These are phyloP conservation scores for Wallacemonas sp. DNA, from an alignment of 208 protist genomes.

Conservation along the genomic window DNA sequence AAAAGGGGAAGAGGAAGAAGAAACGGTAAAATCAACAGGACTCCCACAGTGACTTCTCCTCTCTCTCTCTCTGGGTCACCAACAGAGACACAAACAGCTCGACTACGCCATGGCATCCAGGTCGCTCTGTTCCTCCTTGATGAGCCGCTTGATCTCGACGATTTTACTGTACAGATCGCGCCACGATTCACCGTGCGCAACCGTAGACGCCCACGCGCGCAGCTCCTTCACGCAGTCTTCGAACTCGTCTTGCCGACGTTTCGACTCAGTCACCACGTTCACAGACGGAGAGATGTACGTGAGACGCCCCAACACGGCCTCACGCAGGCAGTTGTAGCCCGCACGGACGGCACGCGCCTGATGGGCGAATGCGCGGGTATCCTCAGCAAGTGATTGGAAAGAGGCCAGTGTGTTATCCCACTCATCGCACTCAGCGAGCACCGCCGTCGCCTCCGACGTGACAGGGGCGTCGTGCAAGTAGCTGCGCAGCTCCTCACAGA, in stretches of 20 bases:
- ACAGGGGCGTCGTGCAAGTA: conserved; percentile 6
- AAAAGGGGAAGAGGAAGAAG: conserved; percentile 6
- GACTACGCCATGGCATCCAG: conserved; percentile 6
- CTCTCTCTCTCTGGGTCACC: background rate
- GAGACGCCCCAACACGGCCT: conserved; percentile 67
- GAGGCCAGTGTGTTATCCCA: conserved; percentile 7
- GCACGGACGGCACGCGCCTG: conserved; percentile 50
- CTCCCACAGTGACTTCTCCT: background rate
- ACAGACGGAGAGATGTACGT: conserved; percentile 65
- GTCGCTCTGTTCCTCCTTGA: conserved; percentile 56
- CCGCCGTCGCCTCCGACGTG: conserved; percentile 11
- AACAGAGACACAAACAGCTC: no score
- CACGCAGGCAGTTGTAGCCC: conserved; percentile 71
- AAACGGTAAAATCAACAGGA: background rate
- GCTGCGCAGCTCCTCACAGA: conserved; percentile 31
- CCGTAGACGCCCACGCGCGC: conserved; percentile 61
- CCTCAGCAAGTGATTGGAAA: conserved; percentile 30
- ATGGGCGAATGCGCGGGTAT: conserved; percentile 54
- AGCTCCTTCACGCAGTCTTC: conserved; percentile 72
- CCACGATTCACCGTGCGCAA: conserved; percentile 73
- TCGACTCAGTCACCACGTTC: conserved; percentile 56
- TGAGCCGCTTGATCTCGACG: conserved; percentile 61
- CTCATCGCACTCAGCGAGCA: conserved; percentile 16
- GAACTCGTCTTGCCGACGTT: conserved; percentile 78
- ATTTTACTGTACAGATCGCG: conserved; percentile 76